phyloP scores from a whole-genome alignment of 345 rosid genomes.

The Melaleuca quinquenervia region DNA sequence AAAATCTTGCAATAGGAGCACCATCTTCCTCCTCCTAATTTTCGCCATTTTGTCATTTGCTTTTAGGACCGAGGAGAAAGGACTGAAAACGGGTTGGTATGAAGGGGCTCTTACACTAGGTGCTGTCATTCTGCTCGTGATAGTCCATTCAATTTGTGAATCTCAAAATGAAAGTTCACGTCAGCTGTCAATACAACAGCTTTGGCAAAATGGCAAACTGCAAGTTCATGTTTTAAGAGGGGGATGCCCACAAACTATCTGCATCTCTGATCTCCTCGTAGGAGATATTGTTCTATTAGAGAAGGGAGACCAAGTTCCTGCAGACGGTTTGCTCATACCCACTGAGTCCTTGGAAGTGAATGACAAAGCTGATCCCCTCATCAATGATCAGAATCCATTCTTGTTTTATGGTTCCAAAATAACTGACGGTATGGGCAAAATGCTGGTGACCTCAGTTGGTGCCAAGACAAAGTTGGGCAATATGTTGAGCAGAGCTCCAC shows the following conservation, averaged over 20 bases:
- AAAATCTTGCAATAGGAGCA: not conserved
- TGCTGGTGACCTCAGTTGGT: not conserved
- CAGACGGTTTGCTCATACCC: not conserved
- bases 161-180: not conserved
- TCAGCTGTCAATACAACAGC: not conserved
- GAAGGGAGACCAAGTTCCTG: not conserved
- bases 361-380: not conserved
- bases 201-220: not conserved
- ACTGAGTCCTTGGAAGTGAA: not conserved
- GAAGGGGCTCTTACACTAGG: not conserved
- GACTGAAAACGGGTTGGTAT: not conserved
- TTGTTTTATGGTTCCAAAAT: not conserved
- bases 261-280: not conserved
- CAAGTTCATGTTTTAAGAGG: not conserved
- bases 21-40: not conserved
- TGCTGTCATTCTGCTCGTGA: not conserved
- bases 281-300: not conserved
- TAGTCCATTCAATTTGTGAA: not conserved
- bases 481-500: not conserved
- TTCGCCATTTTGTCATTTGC: not conserved
- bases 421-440: not conserved
- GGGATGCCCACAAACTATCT: not conserved
- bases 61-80: not conserved
- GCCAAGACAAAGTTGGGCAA: not conserved
- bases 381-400: not conserved